phyloP scores from a whole-genome alignment of 2,329 filamentous ascomycete genomes.

The Lasiodiplodia citricola region DNA sequence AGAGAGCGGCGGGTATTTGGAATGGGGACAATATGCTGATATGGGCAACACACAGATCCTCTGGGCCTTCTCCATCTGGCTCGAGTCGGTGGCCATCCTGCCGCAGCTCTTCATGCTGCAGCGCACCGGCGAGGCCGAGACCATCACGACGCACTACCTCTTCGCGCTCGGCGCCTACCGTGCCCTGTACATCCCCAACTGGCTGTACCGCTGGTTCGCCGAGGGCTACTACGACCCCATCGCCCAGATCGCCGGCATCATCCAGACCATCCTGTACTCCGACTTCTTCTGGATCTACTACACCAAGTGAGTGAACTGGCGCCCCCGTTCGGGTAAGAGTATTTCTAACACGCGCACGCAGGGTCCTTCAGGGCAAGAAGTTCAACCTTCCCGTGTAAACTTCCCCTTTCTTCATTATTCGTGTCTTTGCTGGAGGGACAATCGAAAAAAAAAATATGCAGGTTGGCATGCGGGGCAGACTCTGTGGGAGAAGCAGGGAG shows the following conservation, averaged over 20 bases:
- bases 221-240: slow-evolving; percentile 86
- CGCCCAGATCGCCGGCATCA: slow-evolving; percentile 82
- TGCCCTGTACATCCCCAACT: slow-evolving; percentile 97
- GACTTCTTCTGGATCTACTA: slow-evolving; percentile 99
- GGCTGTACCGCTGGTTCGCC: slow-evolving; percentile 87
- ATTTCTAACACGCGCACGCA: slow-evolving; percentile 29
- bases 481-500: too few species aligned
- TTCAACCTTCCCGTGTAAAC: slow-evolving; percentile 59
- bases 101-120: slow-evolving; percentile 99
- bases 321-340: too few species aligned
- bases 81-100: slow-evolving; percentile 94
- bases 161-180: slow-evolving; percentile 92
- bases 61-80: slow-evolving; percentile 98
- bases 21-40: slow-evolving; percentile 27
- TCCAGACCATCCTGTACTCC: slow-evolving; percentile 95
- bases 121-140: slow-evolving; percentile 95
- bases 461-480: not conserved
- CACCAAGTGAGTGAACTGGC: slow-evolving; percentile 71
- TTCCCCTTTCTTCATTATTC: not conserved
- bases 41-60: slow-evolving; percentile 66
- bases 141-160: slow-evolving; percentile 98
- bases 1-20: not conserved
- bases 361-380: slow-evolving; percentile 60
- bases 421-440: not conserved
- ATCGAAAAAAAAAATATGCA: not conserved